Conservation (phyloP, 768 basidiomycete genomes). For the Leucocoprinus leucothites region DNA sequence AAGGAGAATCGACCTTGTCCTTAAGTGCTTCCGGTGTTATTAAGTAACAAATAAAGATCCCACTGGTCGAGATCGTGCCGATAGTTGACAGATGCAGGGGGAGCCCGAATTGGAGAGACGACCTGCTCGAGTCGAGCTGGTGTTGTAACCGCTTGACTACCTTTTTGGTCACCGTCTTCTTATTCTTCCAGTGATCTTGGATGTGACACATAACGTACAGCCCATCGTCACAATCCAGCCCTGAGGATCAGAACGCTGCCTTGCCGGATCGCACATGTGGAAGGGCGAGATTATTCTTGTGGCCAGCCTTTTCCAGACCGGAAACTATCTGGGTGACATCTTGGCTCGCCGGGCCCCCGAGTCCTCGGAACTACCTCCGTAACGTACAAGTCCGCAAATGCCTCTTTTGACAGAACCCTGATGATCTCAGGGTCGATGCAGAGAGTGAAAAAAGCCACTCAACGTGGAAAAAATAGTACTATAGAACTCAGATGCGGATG, state of each 20-base stretch:
- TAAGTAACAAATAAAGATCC: constrained; percentile 49
- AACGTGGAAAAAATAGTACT: constrained; percentile 12
- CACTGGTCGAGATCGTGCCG: constrained; percentile 43
- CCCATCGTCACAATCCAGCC: constrained; percentile 31
- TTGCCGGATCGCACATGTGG: constrained; percentile 28
- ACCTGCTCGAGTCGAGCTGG: constrained; percentile 7
- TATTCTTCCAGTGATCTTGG: constrained; percentile 17
- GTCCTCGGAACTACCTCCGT: constrained; percentile 36
- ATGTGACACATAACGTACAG: constrained; percentile 23
- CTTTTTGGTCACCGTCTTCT: constrained; percentile 14
- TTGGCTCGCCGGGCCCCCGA: constrained; percentile 21
- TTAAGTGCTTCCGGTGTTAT: constrained; percentile 58
- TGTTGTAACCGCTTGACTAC: constrained; percentile 11
- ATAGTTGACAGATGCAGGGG: constrained; percentile 34
- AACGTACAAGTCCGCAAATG: constrained; percentile 26
- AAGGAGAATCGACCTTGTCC: constrained; percentile 42
- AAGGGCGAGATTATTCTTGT: constrained; percentile 29
- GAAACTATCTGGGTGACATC: constrained; percentile 19
- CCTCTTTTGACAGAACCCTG: constrained; percentile 12
- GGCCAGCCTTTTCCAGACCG: constrained; percentile 25
- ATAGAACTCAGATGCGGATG: neutral
- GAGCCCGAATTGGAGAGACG: constrained; percentile 27
- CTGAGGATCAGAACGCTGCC: constrained; percentile 34
- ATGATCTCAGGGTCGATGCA: constrained; percentile 29
- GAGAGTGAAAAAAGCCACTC: constrained; percentile 17